Base-by-base conservation (phyloP, 2,329 filamentous ascomycete species). In the Rosellinia necatrix region DNA sequence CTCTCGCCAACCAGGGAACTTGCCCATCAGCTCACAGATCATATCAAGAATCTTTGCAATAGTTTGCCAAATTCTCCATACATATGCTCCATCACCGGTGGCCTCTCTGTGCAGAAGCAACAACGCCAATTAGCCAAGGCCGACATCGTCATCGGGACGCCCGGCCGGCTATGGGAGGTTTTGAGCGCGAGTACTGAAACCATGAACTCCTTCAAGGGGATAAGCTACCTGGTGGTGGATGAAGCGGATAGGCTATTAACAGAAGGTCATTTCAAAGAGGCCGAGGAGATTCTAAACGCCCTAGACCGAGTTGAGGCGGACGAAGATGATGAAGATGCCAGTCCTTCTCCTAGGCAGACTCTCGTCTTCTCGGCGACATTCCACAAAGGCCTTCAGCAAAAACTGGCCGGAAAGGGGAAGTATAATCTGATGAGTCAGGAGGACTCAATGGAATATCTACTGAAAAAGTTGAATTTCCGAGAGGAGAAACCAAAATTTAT, bases 291-390 rank as follows among this genome's bases (percentile, higher is more conserved):
- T 19, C 75, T 99, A 13, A 86, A 86, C 53, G 85, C 91, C 0
- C 76, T 99, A 8, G 91, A 97, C 67, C 81, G 86, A 24, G 76
- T 81, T 34, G 86, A 91, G 5, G 73, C 77, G 27, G 75, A 78
- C 2, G 75, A 78, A n/a, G 78, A 79, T 1, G 75, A 76, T 2
- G 77, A 81, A 3, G 77, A 81, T 8, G 73, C 77, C 0, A 66
- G 73, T 6, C 63, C 72, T 9, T 70, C 77, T 37, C 68, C 82
- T 13, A 79, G 93, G 35, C 94, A 99, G 70, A 97, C 92, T 0
- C 82, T 99, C 0, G 91, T 99, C 17, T 99, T 99, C 73, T 97
- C 94, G 0, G 94, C 94, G 0, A 99, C 94, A 0, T 96, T 99
- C 72, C 90, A 96, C 70, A 93, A 92, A 68, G 87, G 88, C 0